Evolutionary conservation across 2,329 filamentous ascomycete species (phyloP).

Genomic region (Sclerotinia subarctica): DNA sequence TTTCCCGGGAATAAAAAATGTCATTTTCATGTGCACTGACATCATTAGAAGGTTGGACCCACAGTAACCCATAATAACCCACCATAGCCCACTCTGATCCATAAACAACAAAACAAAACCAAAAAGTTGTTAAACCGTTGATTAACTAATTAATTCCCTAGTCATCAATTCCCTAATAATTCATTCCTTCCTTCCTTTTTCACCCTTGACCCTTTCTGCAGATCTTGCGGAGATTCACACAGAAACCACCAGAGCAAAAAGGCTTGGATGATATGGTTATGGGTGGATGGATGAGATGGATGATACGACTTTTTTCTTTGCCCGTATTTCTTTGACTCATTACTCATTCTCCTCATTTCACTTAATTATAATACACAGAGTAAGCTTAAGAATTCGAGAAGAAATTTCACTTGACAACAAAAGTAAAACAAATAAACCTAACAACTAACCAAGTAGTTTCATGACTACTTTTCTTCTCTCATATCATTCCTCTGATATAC

Average conservation of each 20-base stretch:
- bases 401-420: not conserved
- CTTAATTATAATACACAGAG: too few species aligned
- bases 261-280: too few species aligned
- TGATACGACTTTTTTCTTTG: not conserved
- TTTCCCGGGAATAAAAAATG: too few species aligned
- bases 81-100: not conserved
- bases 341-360: too few species aligned
- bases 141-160: too few species aligned
- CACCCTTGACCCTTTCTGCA: slow-evolving; percentile 1
- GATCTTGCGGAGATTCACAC: slow-evolving; percentile 1
- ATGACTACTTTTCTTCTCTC: not conserved
- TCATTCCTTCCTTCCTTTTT: not conserved
- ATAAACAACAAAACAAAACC: not conserved
- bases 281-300: not conserved
- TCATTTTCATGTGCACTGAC: not conserved
- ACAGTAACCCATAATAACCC: not conserved
- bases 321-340: not conserved
- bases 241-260: not conserved
- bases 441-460: not conserved
- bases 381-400: not conserved
- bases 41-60: not conserved
- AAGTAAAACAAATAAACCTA: not conserved
- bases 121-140: too few species aligned
- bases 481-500: not conserved
- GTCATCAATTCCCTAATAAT: too few species aligned